These are phyloP conservation scores for Malus sieversii DNA, from an alignment of 306 rosid species.

Conservation along the genomic window DNA sequence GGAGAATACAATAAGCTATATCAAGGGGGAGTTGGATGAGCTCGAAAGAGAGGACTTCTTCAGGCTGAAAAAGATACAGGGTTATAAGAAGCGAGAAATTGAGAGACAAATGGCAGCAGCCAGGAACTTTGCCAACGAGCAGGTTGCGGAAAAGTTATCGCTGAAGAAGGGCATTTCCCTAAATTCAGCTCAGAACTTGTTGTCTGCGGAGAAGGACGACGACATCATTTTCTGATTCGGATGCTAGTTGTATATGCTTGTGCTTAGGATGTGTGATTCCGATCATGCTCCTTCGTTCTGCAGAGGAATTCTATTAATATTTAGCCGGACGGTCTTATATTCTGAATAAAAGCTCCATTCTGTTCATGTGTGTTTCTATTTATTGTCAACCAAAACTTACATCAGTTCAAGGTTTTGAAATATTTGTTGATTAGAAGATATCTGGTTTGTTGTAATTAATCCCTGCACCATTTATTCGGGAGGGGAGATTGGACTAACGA, in stretches of 20 bases:
- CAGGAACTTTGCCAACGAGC: constrained; percentile 44
- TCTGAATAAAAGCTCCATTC: constrained; percentile 19
- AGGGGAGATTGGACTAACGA: too few relatives aligned
- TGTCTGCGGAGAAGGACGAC: constrained; percentile 64
- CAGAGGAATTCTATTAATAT: neutral
- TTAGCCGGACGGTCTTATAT: neutral
- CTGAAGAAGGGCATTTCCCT: constrained; percentile 50
- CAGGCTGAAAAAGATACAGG: constrained; percentile 91
- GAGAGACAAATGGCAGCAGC: constrained; percentile 56
- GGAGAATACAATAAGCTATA: constrained; percentile 81
- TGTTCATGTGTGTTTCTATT: constrained; percentile 7
- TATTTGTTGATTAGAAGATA: constrained; percentile 3
- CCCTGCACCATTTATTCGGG: neutral
- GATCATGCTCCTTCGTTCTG: constrained; percentile 1
- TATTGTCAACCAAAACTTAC: constrained; percentile 3
- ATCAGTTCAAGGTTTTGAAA: constrained; percentile 1
- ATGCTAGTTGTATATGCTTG: constrained; percentile 15
- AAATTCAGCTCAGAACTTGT: constrained; percentile 46
- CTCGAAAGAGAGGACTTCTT: constrained; percentile 96
- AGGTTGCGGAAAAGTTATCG: constrained; percentile 42
- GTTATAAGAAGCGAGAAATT: constrained; percentile 73
- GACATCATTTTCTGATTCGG: constrained; percentile 65
- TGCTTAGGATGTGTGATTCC: constrained; percentile 9
- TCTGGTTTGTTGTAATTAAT: neutral
- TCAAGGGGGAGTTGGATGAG: constrained; percentile 88